phyloP scores from a whole-genome alignment of 176 grass and related monocot genomes.

The Zoysia japonica region DNA sequence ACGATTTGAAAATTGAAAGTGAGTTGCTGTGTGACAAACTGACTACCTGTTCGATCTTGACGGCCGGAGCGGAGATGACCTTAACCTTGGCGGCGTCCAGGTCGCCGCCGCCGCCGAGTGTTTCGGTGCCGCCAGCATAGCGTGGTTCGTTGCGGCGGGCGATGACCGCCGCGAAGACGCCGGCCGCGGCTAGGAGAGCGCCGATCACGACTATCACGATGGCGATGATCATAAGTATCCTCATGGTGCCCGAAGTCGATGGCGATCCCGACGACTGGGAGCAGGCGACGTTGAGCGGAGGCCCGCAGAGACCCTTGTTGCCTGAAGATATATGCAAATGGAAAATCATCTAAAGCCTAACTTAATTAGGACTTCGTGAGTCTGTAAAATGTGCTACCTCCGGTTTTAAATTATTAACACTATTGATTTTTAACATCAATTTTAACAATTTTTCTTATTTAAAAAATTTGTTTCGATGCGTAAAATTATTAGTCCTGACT shows the following conservation, averaged over 20 bases:
- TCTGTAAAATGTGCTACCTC: no score
- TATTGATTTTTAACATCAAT: no score
- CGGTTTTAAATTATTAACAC: no score
- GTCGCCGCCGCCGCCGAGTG: background rate
- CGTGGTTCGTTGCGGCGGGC: conserved; percentile 30
- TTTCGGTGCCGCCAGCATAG: background rate
- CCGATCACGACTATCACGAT: conserved; percentile 53
- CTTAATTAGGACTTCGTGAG: no score
- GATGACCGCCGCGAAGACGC: conserved; percentile 27
- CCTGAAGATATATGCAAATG: conserved; percentile 35
- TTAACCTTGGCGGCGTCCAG: conserved; percentile 15
- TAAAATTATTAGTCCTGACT: no score
- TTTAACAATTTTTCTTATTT: no score
- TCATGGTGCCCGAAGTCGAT: conserved; percentile 10
- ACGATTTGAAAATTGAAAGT: background rate
- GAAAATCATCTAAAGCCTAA: background rate
- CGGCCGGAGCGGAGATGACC: conserved; percentile 17
- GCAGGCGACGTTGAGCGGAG: conserved; percentile 39
- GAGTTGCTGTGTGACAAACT: background rate
- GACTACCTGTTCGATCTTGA: conserved; percentile 43
- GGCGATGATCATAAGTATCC: conserved; percentile 50
- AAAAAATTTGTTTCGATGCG: no score
- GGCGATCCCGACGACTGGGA: background rate
- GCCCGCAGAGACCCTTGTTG: conserved; percentile 65
- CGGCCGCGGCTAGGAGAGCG: conserved; percentile 31